Percentiles rank a stretch among this genome's conserved stretches.
Conservation (phyloP, 768 basidiomycete genomes). For the Boletus vinaceobasis region DNA sequence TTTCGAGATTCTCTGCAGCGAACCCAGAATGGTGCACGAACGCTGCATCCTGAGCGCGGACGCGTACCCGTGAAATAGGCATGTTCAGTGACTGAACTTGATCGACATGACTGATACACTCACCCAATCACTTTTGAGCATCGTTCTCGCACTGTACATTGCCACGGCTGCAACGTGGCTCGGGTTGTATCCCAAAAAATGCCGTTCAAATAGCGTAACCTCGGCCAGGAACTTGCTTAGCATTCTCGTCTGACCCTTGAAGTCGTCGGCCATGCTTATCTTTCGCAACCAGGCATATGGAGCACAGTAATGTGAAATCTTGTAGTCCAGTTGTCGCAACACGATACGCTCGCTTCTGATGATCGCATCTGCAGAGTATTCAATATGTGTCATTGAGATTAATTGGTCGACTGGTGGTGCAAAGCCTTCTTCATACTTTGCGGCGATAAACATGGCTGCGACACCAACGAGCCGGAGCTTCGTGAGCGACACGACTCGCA, state of each 20-base stretch:
- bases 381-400: not conserved
- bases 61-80: not conserved
- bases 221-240: not conserved
- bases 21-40: not conserved
- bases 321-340: not conserved
- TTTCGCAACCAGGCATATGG: not conserved
- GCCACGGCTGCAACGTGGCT: not conserved
- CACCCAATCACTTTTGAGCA: not conserved
- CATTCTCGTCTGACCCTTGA: not conserved
- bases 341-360: not conserved
- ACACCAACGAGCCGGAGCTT: not conserved
- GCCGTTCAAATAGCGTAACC: not conserved
- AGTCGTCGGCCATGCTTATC: not conserved
- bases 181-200: not conserved
- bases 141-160: not conserved
- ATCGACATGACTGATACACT: not conserved
- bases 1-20: not conserved
- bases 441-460: not conserved
- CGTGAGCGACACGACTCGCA: not conserved
- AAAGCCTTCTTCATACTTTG: not conserved
- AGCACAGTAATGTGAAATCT: not conserved
- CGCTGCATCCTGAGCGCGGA: not conserved
- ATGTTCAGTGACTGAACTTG: not conserved
- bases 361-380: not conserved
- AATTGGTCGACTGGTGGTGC: not conserved